Conservation (phyloP, 2,329 filamentous ascomycete genomes). For the Colletotrichum lupini region DNA sequence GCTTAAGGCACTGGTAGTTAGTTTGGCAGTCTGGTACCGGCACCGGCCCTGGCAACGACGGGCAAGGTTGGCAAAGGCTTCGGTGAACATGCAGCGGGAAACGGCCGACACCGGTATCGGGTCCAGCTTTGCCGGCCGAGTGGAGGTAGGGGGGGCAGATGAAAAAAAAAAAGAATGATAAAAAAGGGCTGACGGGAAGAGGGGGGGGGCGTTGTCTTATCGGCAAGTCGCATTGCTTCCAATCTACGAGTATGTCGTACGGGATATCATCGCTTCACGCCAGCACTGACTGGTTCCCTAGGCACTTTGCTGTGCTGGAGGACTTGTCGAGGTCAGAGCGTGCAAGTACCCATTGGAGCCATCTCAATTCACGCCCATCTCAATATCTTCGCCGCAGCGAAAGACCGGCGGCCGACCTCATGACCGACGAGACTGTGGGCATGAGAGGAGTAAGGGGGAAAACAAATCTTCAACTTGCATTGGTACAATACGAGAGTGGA, state of each 20-base stretch:
- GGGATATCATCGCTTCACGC: neutral
- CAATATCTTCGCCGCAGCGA: conserved; percentile 11
- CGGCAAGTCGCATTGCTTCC: conserved; percentile 15
- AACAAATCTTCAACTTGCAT: conserved; percentile 13
- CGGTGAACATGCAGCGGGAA: neutral
- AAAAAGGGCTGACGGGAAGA: neutral
- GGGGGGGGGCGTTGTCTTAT: conserved; percentile 12
- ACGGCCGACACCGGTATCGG: conserved; percentile 25
- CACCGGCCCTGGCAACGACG: neutral
- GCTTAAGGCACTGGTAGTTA: neutral
- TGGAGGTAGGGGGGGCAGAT: neutral
- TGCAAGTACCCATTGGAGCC: neutral
- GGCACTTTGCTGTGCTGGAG: neutral
- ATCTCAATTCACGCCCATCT: conserved; percentile 12
- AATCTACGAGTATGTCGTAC: neutral
- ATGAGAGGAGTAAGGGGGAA: neutral
- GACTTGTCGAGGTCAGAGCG: conserved; percentile 9
- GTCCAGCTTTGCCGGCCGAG: conserved; percentile 8
- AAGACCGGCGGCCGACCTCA: neutral
- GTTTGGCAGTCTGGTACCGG: neutral
- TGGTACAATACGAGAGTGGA: neutral
- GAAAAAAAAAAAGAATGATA: neutral
- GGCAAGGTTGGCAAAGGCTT: neutral
- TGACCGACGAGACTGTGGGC: neutral
- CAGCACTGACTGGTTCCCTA: neutral